Evolutionary conservation across 106 monocot species (phyloP), one percentile per base, ranked within the genome.

Genomic region (Allium cepa): DNA sequence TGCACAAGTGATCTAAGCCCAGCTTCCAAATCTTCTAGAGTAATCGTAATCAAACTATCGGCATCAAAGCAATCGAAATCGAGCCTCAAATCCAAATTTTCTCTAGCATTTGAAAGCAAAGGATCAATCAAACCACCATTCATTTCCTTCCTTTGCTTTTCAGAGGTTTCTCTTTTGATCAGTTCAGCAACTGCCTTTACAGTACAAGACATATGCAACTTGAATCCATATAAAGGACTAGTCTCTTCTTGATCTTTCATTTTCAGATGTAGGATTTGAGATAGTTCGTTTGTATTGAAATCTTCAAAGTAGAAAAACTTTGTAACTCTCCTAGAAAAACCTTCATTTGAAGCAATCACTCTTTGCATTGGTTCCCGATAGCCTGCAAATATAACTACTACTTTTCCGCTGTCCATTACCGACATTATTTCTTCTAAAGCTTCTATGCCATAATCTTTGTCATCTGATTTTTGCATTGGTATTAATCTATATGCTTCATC

Each of bases 361-460:
- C 92, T 89, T 66, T 90, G 81, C 97, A 97, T 97, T 4, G 97
- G 97, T 15, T 92, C 97, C 17, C 71, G 70, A 56, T 97, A 97
- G 5, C 97, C 97, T 62, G 97, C 92, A 76, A 97, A 97, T 63
- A 97, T 78, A 7, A 97, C 82, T 1, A 90, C 84, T 8, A 97
- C 53, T 70, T 90, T 97, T 36, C 92, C 92, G 56, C 77, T 78
- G 72, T 97, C 97, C 97, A 97, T 97, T 51, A 92, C 84, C 2
- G 97, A 89, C 92, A 97, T 97, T 47, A 97, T 97, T 67, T 97
- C 97, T 68, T 97, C 97, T 59, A 97, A 68, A 11, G 97, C 97
- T 66, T 97, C 97, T 9, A 90, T 56, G 26, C 97, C 97, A 67
- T 97, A 97, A 70, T 97, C 97, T 57, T 97, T 92, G 71, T 92